Conservation (phyloP, 2,329 filamentous ascomycete genomes). For the Ascochyta pisi region DNA sequence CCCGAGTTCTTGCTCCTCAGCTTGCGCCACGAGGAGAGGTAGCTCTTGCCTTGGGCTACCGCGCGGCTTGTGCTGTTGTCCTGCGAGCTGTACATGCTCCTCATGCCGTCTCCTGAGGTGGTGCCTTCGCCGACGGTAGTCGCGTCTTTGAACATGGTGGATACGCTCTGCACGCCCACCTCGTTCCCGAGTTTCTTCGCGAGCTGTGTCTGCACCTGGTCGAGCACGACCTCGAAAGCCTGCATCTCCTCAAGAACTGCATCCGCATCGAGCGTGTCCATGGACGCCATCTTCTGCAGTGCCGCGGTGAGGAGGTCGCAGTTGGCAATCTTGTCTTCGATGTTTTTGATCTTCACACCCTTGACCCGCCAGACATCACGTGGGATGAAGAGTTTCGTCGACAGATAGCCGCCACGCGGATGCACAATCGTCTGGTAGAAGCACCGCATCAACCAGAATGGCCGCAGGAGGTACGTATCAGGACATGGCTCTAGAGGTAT, state of each 20-base stretch:
- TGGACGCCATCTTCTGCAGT: conserved; percentile 78
- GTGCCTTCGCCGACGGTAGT: conserved; percentile 45
- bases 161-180: conserved; percentile 80
- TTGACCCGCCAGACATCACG: conserved; percentile 93
- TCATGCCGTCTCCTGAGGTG: conserved; percentile 32
- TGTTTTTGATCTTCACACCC: conserved; percentile 86
- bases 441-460: conserved; percentile 97
- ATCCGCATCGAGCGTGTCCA: conserved; percentile 90
- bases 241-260: conserved; percentile 95
- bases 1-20: conserved; percentile 85
- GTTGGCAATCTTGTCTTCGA: conserved; percentile 93
- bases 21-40: conserved; percentile 87
- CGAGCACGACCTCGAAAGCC: conserved; percentile 80
- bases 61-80: conserved; percentile 45
- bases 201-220: conserved; percentile 79
- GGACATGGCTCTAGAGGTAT: conserved; percentile 89
- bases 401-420: conserved; percentile 89
- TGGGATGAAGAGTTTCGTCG: conserved; percentile 89
- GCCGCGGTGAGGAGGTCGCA: conserved; percentile 92
- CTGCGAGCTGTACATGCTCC: conserved; percentile 34
- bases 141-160: conserved; percentile 77
- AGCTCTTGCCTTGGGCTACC: conserved; percentile 66
- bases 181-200: conserved; percentile 90
- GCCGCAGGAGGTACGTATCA: conserved; percentile 84
- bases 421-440: conserved; percentile 92